These are phyloP conservation scores for Penicillium frequentans DNA, from an alignment of 2,329 filamentous ascomycete genomes.

Conservation along the genomic window DNA sequence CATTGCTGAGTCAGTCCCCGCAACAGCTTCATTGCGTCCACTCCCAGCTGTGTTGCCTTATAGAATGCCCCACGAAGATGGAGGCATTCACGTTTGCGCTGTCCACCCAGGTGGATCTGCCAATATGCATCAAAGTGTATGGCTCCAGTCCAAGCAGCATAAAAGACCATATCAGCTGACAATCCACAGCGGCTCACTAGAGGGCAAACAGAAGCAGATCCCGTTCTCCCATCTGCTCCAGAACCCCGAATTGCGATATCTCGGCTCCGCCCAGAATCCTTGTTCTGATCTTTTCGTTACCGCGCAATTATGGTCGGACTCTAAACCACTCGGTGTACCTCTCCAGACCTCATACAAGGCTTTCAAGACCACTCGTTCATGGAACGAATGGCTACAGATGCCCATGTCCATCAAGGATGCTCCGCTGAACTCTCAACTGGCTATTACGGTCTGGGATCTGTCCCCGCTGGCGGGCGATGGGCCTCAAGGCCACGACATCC, in stretches of 20 bases:
- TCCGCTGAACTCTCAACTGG: slow-evolving; percentile 77
- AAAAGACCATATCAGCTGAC: slow-evolving; percentile 1
- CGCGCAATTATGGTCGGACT: slow-evolving; percentile 91
- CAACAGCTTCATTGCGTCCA: slow-evolving; percentile 2
- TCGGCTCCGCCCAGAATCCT: slow-evolving; percentile 80
- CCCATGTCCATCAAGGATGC: slow-evolving; percentile 82
- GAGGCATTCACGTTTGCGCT: slow-evolving; percentile 95
- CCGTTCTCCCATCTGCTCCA: slow-evolving; percentile 76
- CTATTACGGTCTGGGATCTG: slow-evolving; percentile 93
- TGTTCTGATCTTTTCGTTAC: slow-evolving; percentile 91
- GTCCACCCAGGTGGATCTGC: slow-evolving; percentile 78
- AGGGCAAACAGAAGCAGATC: slow-evolving; percentile 73
- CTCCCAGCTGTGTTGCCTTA: not conserved
- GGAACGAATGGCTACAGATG: slow-evolving; percentile 95
- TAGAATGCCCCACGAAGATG: slow-evolving; percentile 54
- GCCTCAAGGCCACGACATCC: slow-evolving; percentile 74
- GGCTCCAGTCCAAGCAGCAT: slow-evolving; percentile 24
- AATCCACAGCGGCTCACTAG: slow-evolving; percentile 64
- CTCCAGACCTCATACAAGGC: slow-evolving; percentile 90
- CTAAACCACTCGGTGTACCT: slow-evolving; percentile 88
- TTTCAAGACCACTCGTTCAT: slow-evolving; percentile 71
- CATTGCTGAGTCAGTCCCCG: slow-evolving; percentile 14
- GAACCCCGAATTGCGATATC: slow-evolving; percentile 76
- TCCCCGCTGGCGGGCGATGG: slow-evolving; percentile 73
- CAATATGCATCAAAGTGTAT: slow-evolving; percentile 65